Percentiles rank a stretch among this genome's conserved stretches.
phyloP scores from a whole-genome alignment of 2,329 filamentous ascomycete species.

The Stemphylium beticola region DNA sequence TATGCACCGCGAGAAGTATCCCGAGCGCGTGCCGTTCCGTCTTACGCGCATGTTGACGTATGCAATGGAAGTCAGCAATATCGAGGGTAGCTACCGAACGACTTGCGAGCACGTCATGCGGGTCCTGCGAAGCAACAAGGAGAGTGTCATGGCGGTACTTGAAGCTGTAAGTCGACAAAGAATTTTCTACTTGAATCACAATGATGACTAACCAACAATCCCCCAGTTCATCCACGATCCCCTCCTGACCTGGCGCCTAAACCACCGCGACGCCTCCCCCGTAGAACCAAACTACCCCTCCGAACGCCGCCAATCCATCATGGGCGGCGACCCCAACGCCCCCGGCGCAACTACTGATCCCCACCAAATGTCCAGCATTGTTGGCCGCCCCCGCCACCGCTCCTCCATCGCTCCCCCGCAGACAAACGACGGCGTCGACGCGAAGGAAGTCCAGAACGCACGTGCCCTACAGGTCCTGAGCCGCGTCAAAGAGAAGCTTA shows the following conservation, averaged over 20 bases:
- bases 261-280: conserved; percentile 63
- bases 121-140: conserved; percentile 94
- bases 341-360: conserved; percentile 16
- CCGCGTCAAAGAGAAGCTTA: conserved; percentile 93
- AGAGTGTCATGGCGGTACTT: conserved; percentile 96
- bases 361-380: conserved; percentile 36
- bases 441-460: conserved; percentile 86
- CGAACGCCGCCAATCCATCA: conserved; percentile 66
- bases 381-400: conserved; percentile 44
- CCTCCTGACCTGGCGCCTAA: conserved; percentile 94
- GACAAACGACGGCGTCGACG: conserved; percentile 49
- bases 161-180: conserved; percentile 78
- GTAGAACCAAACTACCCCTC: conserved; percentile 65
- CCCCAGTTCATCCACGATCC: conserved; percentile 95
- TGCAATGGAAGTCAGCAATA: conserved; percentile 99
- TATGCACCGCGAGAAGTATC: conserved; percentile 99
- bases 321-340: conserved; percentile 51
- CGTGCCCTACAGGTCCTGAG: conserved; percentile 89
- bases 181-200: too few relatives aligned
- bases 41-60: conserved; percentile 99
- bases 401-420: conserved; percentile 39
- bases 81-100: conserved; percentile 96
- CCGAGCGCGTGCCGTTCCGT: conserved; percentile 95
- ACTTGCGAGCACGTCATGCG: conserved; percentile 99
- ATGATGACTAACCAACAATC: conserved; percentile 8